A percentile compares a stretch with the other conserved stretches of the same genome.
Evolutionary conservation across 2,329 filamentous ascomycete genomes (phyloP).

Genomic region (Aspergillus fischeri): DNA sequence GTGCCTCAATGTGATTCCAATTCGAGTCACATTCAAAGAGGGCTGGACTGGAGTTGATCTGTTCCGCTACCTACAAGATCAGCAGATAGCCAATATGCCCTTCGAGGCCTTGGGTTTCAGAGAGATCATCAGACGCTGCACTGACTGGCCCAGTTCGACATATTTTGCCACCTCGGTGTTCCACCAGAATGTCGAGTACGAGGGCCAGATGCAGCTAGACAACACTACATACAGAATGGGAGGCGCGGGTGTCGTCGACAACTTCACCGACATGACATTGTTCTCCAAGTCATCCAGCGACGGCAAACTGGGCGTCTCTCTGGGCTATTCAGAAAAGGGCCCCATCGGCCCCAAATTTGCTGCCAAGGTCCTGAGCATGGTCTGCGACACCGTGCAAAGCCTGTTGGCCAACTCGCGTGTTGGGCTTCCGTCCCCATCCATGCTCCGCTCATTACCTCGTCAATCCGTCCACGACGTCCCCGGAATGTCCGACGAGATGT

Average conservation of each 20-base stretch:
- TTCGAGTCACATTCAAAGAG: slow-evolving; percentile 54
- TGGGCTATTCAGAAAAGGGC: slow-evolving; percentile 37
- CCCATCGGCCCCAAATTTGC: slow-evolving; percentile 31
- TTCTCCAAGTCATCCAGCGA: slow-evolving; percentile 34
- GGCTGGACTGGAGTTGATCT: slow-evolving; percentile 52
- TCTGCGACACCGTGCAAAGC: slow-evolving; percentile 35
- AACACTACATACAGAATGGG: slow-evolving; percentile 37
- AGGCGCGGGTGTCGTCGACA: slow-evolving; percentile 37
- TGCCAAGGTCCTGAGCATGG: slow-evolving; percentile 36
- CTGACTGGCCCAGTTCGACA: slow-evolving; percentile 39
- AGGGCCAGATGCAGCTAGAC: slow-evolving; percentile 35
- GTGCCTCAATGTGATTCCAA: slow-evolving; percentile 64
- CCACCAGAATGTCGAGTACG: slow-evolving; percentile 36
- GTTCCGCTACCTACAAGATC: slow-evolving; percentile 52
- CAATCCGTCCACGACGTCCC: slow-evolving; percentile 27
- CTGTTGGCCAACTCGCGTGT: slow-evolving; percentile 35
- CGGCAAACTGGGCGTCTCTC: slow-evolving; percentile 31
- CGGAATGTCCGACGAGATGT: slow-evolving; percentile 26
- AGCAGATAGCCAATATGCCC: slow-evolving; percentile 54
- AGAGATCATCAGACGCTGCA: slow-evolving; percentile 48
- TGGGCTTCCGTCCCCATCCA: slow-evolving; percentile 29
- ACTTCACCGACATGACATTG: slow-evolving; percentile 38
- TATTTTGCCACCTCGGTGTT: slow-evolving; percentile 40
- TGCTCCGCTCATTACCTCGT: slow-evolving; percentile 28
- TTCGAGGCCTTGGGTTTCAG: slow-evolving; percentile 53